These are phyloP conservation scores for Amauroascus verrucosus DNA, from an alignment of 2,329 filamentous ascomycete genomes.

Conservation along the genomic window DNA sequence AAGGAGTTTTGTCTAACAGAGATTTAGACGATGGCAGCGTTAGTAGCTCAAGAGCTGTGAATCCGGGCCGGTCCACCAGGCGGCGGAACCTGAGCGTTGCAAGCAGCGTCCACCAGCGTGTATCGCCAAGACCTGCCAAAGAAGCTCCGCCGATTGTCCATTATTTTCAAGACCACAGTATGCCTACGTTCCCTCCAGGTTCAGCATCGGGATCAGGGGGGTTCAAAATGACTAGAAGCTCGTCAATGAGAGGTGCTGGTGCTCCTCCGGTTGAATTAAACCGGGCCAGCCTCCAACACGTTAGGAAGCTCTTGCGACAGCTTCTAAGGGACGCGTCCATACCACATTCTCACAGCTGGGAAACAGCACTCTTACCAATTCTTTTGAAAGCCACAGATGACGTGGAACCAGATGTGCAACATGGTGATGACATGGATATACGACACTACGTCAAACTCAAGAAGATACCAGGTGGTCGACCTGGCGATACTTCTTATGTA, in stretches of 20 bases:
- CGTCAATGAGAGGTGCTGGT: conserved; percentile 66
- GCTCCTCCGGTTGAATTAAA: conserved; percentile 76
- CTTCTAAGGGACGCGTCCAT: conserved; percentile 68
- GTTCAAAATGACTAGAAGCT: conserved; percentile 59
- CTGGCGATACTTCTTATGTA: conserved; percentile 88
- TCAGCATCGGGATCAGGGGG: conserved; percentile 31
- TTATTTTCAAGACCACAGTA: conserved; percentile 25
- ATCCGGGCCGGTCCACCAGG: conserved; percentile 54
- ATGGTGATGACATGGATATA: conserved; percentile 92
- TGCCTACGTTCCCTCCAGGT: conserved; percentile 39
- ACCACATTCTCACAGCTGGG: conserved; percentile 66
- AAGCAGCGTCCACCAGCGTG: conserved; percentile 59
- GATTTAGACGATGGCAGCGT: conserved; percentile 57
- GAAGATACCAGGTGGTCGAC: conserved; percentile 82
- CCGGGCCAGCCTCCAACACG: conserved; percentile 75
- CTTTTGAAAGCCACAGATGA: conserved; percentile 85
- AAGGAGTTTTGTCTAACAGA: conserved; percentile 58
- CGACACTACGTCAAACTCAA: conserved; percentile 96
- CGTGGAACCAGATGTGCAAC: conserved; percentile 81
- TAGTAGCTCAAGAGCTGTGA: conserved; percentile 47
- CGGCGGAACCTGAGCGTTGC: conserved; percentile 76
- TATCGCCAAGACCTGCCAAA: conserved; percentile 60
- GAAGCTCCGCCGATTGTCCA: conserved; percentile 39
- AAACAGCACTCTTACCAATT: conserved; percentile 81
- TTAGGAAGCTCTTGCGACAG: conserved; percentile 73